A percentile compares a stretch with the other conserved stretches of the same genome.
These are phyloP conservation scores for Sporodiniella umbellata DNA, from an alignment of 371 early-diverging fungal species.

Conservation along the genomic window DNA sequence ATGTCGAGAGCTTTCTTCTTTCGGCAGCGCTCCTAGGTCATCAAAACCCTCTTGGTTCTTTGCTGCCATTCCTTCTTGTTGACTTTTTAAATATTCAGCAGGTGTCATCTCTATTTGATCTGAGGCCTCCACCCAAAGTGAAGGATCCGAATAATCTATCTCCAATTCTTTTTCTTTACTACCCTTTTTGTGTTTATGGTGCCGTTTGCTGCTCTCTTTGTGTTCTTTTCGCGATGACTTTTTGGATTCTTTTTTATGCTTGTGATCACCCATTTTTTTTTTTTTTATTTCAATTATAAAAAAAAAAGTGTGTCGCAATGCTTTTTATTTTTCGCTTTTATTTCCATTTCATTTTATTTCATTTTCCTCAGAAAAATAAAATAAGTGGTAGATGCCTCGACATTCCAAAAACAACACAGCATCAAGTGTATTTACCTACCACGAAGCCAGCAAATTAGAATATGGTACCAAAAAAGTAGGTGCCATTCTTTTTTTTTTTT, in stretches of 20 bases:
- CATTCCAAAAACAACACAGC: constrained; percentile 98
- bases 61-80: constrained; percentile 10
- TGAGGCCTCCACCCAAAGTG: constrained; percentile 39
- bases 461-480: constrained; percentile 89
- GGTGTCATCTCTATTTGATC: constrained; percentile 6
- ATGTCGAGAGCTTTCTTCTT: constrained; percentile 27
- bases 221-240: constrained; percentile 28
- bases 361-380: too few species aligned
- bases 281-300: constrained; percentile 3
- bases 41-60: background rate
- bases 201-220: constrained; percentile 10
- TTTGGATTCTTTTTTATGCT: constrained; percentile 29
- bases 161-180: constrained; percentile 18
- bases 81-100: constrained; percentile 14
- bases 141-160: constrained; percentile 47
- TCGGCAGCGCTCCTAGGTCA: background rate
- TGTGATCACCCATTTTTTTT: constrained; percentile 40
- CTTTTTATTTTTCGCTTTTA: constrained; percentile 1
- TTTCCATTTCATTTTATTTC: background rate
- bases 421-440: constrained; percentile 91
- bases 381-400: constrained; percentile 61
- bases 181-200: constrained; percentile 40
- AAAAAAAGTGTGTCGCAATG: background rate
- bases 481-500: background rate
- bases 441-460: constrained; percentile 80